Percentiles rank a stretch among this genome's conserved stretches.
Conservation (phyloP, 768 basidiomycete species). For the Tylopilus plumbeoviolaceoides region DNA sequence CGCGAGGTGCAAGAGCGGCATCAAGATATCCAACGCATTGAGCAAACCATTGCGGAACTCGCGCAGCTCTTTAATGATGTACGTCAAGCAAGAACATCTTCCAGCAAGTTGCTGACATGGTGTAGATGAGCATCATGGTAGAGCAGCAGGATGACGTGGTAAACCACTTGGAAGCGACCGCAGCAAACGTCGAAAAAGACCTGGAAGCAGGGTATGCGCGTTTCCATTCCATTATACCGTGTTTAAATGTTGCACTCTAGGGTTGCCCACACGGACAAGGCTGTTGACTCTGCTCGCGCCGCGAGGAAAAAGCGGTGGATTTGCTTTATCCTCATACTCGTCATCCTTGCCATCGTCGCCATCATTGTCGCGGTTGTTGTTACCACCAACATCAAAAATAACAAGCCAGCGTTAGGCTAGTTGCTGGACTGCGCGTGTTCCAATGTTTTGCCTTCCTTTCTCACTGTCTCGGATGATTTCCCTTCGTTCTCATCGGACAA, state of each 20-base stretch:
- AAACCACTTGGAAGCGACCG: slow-evolving; percentile 75
- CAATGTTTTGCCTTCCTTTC: background rate
- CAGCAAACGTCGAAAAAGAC: slow-evolving; percentile 72
- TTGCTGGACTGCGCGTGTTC: background rate
- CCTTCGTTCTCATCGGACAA: slow-evolving; percentile 10
- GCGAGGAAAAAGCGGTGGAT: slow-evolving; percentile 98
- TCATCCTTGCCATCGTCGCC: slow-evolving; percentile 64
- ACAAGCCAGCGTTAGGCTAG: slow-evolving; percentile 22
- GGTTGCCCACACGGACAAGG: slow-evolving; percentile 78
- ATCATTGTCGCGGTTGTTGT: slow-evolving; percentile 59
- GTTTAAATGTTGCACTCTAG: slow-evolving; percentile 36
- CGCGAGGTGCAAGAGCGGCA: slow-evolving; percentile 97
- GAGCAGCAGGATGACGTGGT: slow-evolving; percentile 93
- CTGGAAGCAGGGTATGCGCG: slow-evolving; percentile 73
- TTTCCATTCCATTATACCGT: background rate
- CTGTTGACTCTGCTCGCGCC: slow-evolving; percentile 78
- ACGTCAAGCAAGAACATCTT: slow-evolving; percentile 21
- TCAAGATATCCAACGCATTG: slow-evolving; percentile 93
- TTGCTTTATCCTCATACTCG: slow-evolving; percentile 74
- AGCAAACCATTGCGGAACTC: slow-evolving; percentile 86
- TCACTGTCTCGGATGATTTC: background rate
- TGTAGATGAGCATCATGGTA: slow-evolving; percentile 89
- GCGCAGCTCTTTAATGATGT: slow-evolving; percentile 97
- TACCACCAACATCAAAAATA: slow-evolving; percentile 39
- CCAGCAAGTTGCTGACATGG: slow-evolving; percentile 2